Evolutionary conservation across 805 yeast genomes (phyloP).

Genomic region (Yarrowia osloensis): DNA sequence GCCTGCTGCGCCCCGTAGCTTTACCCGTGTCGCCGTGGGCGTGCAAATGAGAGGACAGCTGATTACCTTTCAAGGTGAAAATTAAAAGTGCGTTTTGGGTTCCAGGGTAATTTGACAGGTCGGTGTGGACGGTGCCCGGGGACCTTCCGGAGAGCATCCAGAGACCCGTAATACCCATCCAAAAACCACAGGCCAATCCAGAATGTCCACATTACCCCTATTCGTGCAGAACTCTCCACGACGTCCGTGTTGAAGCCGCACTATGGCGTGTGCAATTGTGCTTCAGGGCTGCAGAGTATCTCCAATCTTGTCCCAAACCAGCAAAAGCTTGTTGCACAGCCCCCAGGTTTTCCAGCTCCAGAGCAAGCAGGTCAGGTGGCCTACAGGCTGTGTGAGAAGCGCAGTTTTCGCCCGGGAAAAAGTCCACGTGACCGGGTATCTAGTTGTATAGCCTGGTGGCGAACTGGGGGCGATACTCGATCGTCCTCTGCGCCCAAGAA

Average conservation of each 20-base stretch:
- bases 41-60: background rate
- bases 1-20: constrained; percentile 11
- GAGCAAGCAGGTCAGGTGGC: background rate
- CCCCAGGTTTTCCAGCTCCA: background rate
- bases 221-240: background rate
- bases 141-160: too few species aligned
- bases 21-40: background rate
- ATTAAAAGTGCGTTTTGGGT: constrained; percentile 8
- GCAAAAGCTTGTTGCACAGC: constrained; percentile 13
- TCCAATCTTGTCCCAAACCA: background rate
- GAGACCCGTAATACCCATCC: too few species aligned
- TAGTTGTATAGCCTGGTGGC: too few species aligned
- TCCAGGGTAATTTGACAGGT: background rate
- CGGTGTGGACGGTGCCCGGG: background rate
- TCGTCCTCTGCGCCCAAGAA: too few species aligned
- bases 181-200: too few species aligned
- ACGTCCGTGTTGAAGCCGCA: background rate
- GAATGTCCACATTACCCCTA: too few species aligned
- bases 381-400: background rate
- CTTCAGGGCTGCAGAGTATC: constrained; percentile 6
- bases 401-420: background rate
- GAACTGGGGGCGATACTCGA: too few species aligned
- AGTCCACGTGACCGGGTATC: background rate
- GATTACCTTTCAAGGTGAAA: constrained; percentile 12
- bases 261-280: constrained; percentile 16